A percentile compares a stretch with the other conserved stretches of the same genome.
Evolutionary conservation across 805 yeast species (phyloP).

Genomic region (Wickerhamiella galacta): DNA sequence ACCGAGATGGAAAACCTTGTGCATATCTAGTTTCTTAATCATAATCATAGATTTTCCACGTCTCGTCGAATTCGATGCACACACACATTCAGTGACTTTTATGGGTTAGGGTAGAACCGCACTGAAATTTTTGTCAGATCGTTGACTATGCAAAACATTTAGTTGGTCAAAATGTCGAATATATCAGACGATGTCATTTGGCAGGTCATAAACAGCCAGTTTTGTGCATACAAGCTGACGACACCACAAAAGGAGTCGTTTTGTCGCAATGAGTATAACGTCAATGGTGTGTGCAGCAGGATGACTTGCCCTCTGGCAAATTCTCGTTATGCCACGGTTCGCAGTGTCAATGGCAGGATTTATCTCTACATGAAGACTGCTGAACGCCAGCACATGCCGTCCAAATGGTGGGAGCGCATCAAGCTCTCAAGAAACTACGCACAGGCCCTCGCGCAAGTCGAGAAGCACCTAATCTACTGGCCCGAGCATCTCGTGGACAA

Average conservation of each 20-base stretch:
- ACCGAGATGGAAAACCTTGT: background rate
- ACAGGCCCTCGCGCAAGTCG: conserved; percentile 77
- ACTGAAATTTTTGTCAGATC: too few relatives aligned
- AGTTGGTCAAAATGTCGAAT: too few relatives aligned
- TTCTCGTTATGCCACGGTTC: conserved; percentile 24
- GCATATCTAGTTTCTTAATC: background rate
- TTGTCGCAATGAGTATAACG: conserved; percentile 93
- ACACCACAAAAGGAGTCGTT: conserved; percentile 81
- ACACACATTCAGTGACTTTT: too few relatives aligned
- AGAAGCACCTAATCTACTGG: conserved; percentile 81
- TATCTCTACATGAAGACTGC: conserved; percentile 80
- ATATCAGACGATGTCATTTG: conserved; percentile 73
- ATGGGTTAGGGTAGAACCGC: too few relatives aligned
- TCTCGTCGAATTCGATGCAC: too few relatives aligned
- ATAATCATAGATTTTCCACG: background rate
- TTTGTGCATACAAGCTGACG: conserved; percentile 85
- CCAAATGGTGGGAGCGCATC: conserved; percentile 87
- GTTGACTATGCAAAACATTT: too few relatives aligned
- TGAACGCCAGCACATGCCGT: conserved; percentile 93
- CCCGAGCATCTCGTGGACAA: conserved; percentile 78
- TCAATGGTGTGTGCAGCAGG: conserved; percentile 81
- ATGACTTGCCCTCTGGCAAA: conserved; percentile 92
- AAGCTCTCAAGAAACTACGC: conserved; percentile 77
- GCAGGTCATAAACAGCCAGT: conserved; percentile 91
- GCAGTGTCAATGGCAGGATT: conserved; percentile 21